Evolutionary conservation across 1,284 basidiomycete genomes (phyloP).

Genomic region (Hortiboletus rubellus): DNA sequence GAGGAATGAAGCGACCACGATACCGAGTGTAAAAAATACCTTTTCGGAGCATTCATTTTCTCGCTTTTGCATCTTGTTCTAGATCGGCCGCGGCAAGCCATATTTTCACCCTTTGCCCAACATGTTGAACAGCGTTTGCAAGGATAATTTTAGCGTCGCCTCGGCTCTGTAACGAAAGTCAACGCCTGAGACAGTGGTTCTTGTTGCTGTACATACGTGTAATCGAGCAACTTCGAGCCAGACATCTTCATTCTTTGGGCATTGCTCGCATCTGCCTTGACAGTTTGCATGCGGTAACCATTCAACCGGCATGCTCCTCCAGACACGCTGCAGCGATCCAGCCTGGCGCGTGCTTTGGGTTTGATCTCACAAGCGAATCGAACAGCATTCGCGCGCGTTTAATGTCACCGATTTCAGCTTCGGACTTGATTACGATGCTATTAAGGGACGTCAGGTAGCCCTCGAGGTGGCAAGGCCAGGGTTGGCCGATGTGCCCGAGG

Average conservation of each 20-base stretch:
- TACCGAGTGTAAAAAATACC: constrained; percentile 41
- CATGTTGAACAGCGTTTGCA: constrained; percentile 90
- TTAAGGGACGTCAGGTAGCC: constrained; percentile 97
- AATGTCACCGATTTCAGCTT: constrained; percentile 98
- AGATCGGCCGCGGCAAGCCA: constrained; percentile 94
- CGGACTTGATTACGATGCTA: constrained; percentile 85
- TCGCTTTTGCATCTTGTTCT: constrained; percentile 64
- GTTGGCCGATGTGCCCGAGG: constrained; percentile 70
- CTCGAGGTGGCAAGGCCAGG: constrained; percentile 81
- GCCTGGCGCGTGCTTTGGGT: constrained; percentile 95
- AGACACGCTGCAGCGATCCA: constrained; percentile 98
- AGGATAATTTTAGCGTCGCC: constrained; percentile 96
- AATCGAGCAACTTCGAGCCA: constrained; percentile 96
- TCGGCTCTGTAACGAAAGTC: constrained; percentile 55
- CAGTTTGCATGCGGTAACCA: constrained; percentile 95
- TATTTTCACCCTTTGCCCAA: constrained; percentile 92
- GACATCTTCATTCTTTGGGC: constrained; percentile 94
- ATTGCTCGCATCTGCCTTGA: constrained; percentile 94
- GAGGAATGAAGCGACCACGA: neutral
- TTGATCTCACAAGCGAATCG: constrained; percentile 95
- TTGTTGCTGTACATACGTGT: constrained; percentile 59
- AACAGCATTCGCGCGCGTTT: constrained; percentile 95
- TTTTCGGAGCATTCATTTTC: constrained; percentile 86
- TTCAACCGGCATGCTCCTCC: constrained; percentile 95
- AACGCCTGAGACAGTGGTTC: neutral